Base-by-base conservation (phyloP, 2,329 filamentous ascomycete species). In the Fusarium tuaranense region DNA sequence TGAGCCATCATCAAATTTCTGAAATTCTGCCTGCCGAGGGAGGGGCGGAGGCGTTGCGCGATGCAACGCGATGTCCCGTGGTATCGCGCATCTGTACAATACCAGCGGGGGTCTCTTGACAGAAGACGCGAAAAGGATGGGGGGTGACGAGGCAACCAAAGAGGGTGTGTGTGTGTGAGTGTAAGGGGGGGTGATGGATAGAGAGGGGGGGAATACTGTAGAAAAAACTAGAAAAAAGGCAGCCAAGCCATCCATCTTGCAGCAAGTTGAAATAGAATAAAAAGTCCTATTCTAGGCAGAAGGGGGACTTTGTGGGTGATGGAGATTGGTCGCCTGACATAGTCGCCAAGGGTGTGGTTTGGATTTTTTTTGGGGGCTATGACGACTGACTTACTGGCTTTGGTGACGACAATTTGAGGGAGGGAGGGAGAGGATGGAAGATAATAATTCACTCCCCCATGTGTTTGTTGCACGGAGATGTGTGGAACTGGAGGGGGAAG, bases 241-340 rank as follows among this genome's bases (percentile, higher is more conserved):
- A 51, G 27, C 32, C 32, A 13, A 34, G 32, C 64, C 68, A 53
- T 18, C 48, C 68, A 53, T 13, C 48, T 3, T 53, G 48, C 48
- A 32, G 48, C 41, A n/a, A n/a, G 30, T 34, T 55, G 48, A 39
- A 41, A 16, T 34, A 25, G 20, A 36, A 34, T 34, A 51, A 34
- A 68, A 64, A 75, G 72, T 72, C 72, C 72, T 75, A 72, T 75
- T 75, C 62, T 58, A 75, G 72, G 72, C 69, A 74, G 72, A 67
- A 75, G 53, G 53, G 41, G 71, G 57, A 72, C 71, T 73, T 69
- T 74, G 71, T 59, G 61, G 34, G 22, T 61, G 30, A 65, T 58
- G 25, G 63, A 57, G 64, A 74, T 72, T 74, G 71, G 71, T 65
- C 60, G 64, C 71, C 65, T 74, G 61, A 69, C 68, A 69, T 63